phyloP scores from a whole-genome alignment of 768 basidiomycete genomes.

The Boletus sp. region DNA sequence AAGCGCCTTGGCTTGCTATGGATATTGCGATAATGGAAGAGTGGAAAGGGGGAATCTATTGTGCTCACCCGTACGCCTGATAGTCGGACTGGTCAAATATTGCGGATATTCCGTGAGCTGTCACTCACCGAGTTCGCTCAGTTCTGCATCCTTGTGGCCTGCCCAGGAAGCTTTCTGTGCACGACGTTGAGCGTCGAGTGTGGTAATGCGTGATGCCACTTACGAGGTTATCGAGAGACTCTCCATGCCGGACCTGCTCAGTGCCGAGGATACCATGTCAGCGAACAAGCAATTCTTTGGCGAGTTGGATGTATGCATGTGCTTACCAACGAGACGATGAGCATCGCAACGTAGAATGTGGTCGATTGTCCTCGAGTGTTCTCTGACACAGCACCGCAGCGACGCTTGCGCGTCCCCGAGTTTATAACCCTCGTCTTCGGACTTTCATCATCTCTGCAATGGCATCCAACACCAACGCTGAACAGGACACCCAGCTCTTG shows the following conservation, averaged over 20 bases:
- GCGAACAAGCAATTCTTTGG: not conserved
- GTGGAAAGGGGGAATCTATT: not conserved
- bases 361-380: not conserved
- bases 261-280: not conserved
- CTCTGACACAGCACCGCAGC: not conserved
- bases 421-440: conserved; percentile 14
- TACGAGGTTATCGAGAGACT: conserved; percentile 75
- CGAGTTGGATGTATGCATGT: too few relatives aligned
- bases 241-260: conserved; percentile 66
- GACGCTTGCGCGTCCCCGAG: conserved; percentile 24
- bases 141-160: conserved; percentile 69
- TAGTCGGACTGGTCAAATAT: conserved; percentile 3
- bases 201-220: conserved; percentile 12
- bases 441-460: not conserved
- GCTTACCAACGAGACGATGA: conserved; percentile 27
- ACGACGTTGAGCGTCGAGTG: not conserved
- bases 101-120: not conserved
- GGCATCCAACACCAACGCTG: conserved; percentile 19
- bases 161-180: conserved; percentile 58
- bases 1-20: conserved; percentile 64
- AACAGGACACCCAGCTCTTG: conserved; percentile 57
- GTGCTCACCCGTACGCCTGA: conserved; percentile 53
- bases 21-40: not conserved
- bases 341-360: conserved; percentile 8
- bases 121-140: conserved; percentile 68